Evolutionary conservation across 495 filamentous ascomycete species (phyloP).

Genomic region (Talaromyces adpressus): DNA sequence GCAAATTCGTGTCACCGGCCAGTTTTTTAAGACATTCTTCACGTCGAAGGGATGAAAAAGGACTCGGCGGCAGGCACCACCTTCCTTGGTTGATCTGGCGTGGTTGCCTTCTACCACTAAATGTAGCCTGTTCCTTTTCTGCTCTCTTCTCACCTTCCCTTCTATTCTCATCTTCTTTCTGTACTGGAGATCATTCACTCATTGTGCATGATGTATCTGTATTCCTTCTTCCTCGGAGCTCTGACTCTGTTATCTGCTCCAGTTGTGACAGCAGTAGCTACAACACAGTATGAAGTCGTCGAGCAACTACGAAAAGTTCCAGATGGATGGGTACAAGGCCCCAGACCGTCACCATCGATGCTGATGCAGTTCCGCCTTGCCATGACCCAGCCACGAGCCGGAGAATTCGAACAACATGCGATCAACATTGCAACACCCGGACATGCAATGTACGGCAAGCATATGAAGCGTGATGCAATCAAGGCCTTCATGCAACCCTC

Average conservation of each 20-base stretch:
- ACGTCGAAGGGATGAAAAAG: neutral
- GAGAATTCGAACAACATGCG: conserved; percentile 51
- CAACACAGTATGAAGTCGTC: conserved; percentile 26
- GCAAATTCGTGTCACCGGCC: neutral
- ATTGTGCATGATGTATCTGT: conserved; percentile 2
- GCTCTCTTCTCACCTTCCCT: neutral
- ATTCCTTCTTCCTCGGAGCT: conserved; percentile 1
- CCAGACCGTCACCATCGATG: conserved; percentile 24
- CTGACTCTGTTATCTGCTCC: neutral
- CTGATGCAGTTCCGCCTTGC: conserved; percentile 47
- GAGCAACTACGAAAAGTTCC: conserved; percentile 38
- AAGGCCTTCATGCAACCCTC: conserved; percentile 42
- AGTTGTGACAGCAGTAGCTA: neutral
- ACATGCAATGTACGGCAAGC: conserved; percentile 53
- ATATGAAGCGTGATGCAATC: conserved; percentile 54
- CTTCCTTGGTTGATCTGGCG: neutral
- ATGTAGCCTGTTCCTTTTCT: neutral
- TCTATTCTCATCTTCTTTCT: neutral
- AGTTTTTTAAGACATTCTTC: neutral
- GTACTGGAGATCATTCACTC: neutral
- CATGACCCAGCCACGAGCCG: conserved; percentile 42
- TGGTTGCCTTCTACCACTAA: neutral
- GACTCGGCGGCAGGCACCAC: neutral
- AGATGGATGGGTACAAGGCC: conserved; percentile 38
- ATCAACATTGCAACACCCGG: conserved; percentile 57